Base-by-base conservation (phyloP, 2,329 filamentous ascomycete species). In the Fonsecaea monophora region DNA sequence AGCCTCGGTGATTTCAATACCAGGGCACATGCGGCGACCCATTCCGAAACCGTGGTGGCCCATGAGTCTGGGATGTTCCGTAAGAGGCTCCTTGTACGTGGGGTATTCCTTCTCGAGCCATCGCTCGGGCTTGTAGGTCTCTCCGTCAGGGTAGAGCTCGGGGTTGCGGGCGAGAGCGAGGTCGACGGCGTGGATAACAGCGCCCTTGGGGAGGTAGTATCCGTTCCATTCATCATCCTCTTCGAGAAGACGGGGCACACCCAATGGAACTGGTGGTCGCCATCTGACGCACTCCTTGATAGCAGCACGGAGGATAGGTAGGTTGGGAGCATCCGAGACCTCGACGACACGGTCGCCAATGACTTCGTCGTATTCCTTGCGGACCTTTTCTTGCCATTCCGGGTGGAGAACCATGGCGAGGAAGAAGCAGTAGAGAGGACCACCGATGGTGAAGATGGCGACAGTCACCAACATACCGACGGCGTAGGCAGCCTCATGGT, bases 191-290 rank as follows among this genome's bases (percentile, higher is more conserved):
- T 81, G 74, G 42, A 82, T 78, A 25, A 79, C 74, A 5, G 80
- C 80, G 34, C 83, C 83, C 74, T 84, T 85, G 35, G 80, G 77
- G 37, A 85, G 81, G 74, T 81, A 82, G 69, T 81, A 83, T 15
- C 82, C 82, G 40, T 78, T 77, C 71, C 80, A 85, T 68, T 80
- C 78, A 60, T 84, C 82, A 67, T 85, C 83, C n/a, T 77, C 79
- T 70, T 84, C 82, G 66, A 81, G 82, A 68, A 83, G 82, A 67
- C 84, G 82, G 3, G 83, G 82, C 34, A 84, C 82, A 54, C 82
- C 82, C 81, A 72, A 18, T 38, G 78, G 80, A 2, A 84, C 82
- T 59, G 82, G 83, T 67, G 81, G 81, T 30, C 81, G 78, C 81
- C 81, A 83, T 64, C 81, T 76, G 48, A 83, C 75, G 10, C 75